Evolutionary conservation across 768 basidiomycete genomes (phyloP), one percentile per base, ranked within the genome.

Genomic region (Mycena alexandri): DNA sequence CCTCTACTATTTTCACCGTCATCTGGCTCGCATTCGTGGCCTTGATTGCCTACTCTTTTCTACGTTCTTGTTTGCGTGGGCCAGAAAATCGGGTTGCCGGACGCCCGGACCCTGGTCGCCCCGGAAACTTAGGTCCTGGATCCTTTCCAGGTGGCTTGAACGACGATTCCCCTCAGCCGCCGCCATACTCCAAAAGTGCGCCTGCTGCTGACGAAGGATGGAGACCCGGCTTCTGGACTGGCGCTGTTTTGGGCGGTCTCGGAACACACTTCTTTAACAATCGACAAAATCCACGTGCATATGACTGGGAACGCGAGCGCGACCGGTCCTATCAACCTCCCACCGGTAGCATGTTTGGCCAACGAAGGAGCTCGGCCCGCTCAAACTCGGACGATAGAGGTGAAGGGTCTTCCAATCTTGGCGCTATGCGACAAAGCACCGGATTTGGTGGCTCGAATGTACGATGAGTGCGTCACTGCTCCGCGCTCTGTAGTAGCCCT

Each of bases 151-250:
- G 87, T 3, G 82, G 82, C 36, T 79, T 78, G 71, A 73, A 78
- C 62, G 75, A 84, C 58, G 78, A 79, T 34, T 76, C 84, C 25
- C 85, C 85, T 25, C 79, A 83, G 3, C 83, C 85, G 0, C 89
- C 92, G 22, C 89, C 91, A 0, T 90, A 92, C 70, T 84, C 85
- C 19, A 82, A 86, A 71, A 69, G 80, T 38, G 76, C 62, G 11
- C 51, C 64, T 58, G 53, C 71, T 47, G 53, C 71, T 44, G 36
- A 68, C 29, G 67, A 71, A 25, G 75, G 74, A 25, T 78, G 78
- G 61, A 69, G 68, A 46, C 90, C 92, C 13, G 94, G 94, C 4
- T 96, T 97, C 76, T 96, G 90, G 92, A 90, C 92, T 2, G 95
- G 95, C 4, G 88, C 93, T 9, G 86, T 88, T 0, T 73, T 92